Evolutionary conservation across 495 filamentous ascomycete genomes (phyloP), one percentile per base, ranked within the genome.

Genomic region (Lasiosphaeris hirsuta): DNA sequence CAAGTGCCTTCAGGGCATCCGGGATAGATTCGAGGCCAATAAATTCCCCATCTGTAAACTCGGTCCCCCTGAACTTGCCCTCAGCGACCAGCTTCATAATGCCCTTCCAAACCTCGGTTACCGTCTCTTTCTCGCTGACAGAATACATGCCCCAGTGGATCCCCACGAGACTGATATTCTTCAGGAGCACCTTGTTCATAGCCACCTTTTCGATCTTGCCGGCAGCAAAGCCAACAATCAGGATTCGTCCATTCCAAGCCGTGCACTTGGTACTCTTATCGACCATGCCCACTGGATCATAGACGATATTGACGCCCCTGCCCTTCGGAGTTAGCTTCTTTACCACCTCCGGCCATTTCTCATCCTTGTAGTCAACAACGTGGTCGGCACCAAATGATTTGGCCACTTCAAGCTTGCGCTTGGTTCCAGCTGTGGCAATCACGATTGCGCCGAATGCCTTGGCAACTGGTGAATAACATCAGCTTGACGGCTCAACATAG

Each of bases 131-230:
- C 76, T 96, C 90, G 60, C 84, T 81, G 35, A 73, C 79, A 2
- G 85, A 77, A 77, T 96, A 97, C 70, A 83, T 78, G 1, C 93
- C 93, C 92, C 92, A 97, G 71, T 96, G 90, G 64, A 96, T 72
- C 1, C 93, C 93, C 4, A 96, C 87, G 11, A 97, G 69, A 60
- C 84, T 88, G 54, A 96, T 92, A 73, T 97, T 97, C 82, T 96
- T 97, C 64, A 97, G 75, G 62, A 96, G 70, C 18, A 96, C 89
- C 72, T 91, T 84, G 69, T 97, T 97, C 78, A 92, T 82, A 15
- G 89, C 89, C 52, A 97, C 82, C 72, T 94, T 94, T 76, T 97
- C 93, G 63, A 96, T 96, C 45, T 75, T 78, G 0, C 93, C 93
- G 0, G 86, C 92, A 4, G 92, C 90, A 71, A 96, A 97, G 10